Conservation (phyloP, 2,329 filamentous ascomycete species). For the Knoxdaviesia proteae region DNA sequence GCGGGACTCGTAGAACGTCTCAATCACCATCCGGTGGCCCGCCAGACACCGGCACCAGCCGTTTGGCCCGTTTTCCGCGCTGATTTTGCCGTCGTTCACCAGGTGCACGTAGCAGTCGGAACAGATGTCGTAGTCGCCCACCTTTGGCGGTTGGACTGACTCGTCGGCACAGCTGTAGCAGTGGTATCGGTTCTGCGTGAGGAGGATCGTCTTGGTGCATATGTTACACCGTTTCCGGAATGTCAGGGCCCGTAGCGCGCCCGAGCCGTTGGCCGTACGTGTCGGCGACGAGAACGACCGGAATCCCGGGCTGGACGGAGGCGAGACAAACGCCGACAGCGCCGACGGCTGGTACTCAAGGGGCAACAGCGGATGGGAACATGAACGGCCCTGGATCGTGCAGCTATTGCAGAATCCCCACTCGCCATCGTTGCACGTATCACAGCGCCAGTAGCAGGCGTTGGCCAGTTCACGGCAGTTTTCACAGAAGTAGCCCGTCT, state of each 20-base stretch:
- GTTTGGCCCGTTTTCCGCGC: conserved; percentile 50
- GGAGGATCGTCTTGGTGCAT: conserved; percentile 52
- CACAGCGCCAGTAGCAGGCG: conserved; percentile 77
- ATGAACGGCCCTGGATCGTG: conserved; percentile 63
- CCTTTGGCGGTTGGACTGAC: conserved; percentile 20
- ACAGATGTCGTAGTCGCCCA: conserved; percentile 79
- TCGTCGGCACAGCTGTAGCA: conserved; percentile 50
- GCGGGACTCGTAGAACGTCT: conserved; percentile 51
- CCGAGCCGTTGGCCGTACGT: conserved; percentile 17
- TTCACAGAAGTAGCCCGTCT: conserved; percentile 71
- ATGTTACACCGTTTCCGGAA: conserved; percentile 63
- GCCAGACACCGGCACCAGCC: conserved; percentile 70
- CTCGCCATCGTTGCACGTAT: conserved; percentile 71
- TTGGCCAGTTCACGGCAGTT: conserved; percentile 55
- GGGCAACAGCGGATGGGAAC: conserved; percentile 63
- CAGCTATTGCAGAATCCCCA: conserved; percentile 89
- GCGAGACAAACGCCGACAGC: conserved; percentile 10
- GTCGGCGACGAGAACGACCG: conserved; percentile 14
- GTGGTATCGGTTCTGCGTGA: conserved; percentile 52
- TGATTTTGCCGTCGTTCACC: conserved; percentile 41
- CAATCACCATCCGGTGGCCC: conserved; percentile 67
- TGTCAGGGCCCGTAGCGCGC: conserved; percentile 43
- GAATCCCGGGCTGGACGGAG: conserved; percentile 17
- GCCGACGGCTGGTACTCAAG: conserved; percentile 36
- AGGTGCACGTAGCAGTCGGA: conserved; percentile 53